Conservation (phyloP, 768 basidiomycete species). For the Panaeolus cyanescens region DNA sequence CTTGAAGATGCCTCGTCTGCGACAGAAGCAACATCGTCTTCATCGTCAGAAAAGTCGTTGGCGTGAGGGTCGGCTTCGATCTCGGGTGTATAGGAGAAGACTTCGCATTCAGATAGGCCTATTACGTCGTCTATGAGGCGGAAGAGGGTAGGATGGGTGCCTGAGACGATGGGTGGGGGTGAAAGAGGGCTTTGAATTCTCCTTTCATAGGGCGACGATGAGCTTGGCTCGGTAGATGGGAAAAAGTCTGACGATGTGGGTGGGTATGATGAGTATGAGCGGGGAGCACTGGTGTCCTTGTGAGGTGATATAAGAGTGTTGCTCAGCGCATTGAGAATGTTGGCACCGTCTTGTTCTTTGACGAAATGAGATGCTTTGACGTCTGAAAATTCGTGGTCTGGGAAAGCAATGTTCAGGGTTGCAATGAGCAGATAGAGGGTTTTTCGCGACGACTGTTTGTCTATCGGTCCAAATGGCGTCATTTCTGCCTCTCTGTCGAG, state of each 20-base stretch:
- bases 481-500: slow-evolving; percentile 71
- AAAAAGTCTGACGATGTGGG: slow-evolving; percentile 72
- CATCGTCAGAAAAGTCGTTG: slow-evolving; percentile 76
- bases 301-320: slow-evolving; percentile 79
- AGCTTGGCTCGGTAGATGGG: slow-evolving; percentile 72
- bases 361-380: slow-evolving; percentile 89
- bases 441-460: slow-evolving; percentile 83
- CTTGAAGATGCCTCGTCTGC: slow-evolving; percentile 71
- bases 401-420: slow-evolving; percentile 95
- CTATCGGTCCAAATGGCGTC: slow-evolving; percentile 90
- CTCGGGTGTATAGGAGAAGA: slow-evolving; percentile 93
- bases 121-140: slow-evolving; percentile 89
- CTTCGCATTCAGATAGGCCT: slow-evolving; percentile 89
- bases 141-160: slow-evolving; percentile 88
- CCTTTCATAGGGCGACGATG: slow-evolving; percentile 66
- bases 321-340: slow-evolving; percentile 82
- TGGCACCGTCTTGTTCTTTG: slow-evolving; percentile 77
- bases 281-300: slow-evolving; percentile 66
- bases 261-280: slow-evolving; percentile 87
- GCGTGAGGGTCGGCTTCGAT: slow-evolving; percentile 94
- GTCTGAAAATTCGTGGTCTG: slow-evolving; percentile 96
- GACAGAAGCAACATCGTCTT: slow-evolving; percentile 68
- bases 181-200: slow-evolving; percentile 64
- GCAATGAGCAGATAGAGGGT: slow-evolving; percentile 95
- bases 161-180: slow-evolving; percentile 72